Conservation (phyloP, 2,329 filamentous ascomycete genomes). For the Onygenales sp. region DNA sequence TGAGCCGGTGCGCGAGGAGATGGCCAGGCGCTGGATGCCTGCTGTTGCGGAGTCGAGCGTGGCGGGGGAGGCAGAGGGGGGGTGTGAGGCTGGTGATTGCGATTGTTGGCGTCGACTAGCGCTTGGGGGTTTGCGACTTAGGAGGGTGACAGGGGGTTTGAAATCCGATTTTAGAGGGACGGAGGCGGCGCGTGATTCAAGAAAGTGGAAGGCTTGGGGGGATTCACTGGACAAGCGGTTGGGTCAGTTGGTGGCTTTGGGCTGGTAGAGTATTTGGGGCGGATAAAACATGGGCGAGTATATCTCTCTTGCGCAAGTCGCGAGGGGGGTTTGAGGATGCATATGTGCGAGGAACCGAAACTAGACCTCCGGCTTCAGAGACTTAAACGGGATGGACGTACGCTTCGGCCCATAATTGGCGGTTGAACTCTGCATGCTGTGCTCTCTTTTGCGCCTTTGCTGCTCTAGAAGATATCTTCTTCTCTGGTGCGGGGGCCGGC, state of each 20-base stretch:
- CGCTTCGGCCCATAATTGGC: conserved; percentile 83
- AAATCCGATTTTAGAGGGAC: conserved; percentile 62
- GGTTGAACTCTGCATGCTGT: conserved; percentile 73
- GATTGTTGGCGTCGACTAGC: conserved; percentile 36
- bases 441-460: conserved; percentile 69
- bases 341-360: not conserved
- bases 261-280: not conserved
- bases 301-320: not conserved
- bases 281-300: not conserved
- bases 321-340: not conserved
- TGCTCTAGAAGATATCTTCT: conserved; percentile 44
- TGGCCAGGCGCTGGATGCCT: conserved; percentile 38
- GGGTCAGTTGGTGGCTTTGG: not conserved
- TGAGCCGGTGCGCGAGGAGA: conserved; percentile 15
- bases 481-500: conserved; percentile 16
- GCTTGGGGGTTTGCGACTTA: conserved; percentile 71
- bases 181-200: conserved; percentile 52
- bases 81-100: conserved; percentile 38
- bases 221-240: conserved; percentile 45
- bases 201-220: conserved; percentile 63
- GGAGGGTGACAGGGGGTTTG: conserved; percentile 73
- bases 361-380: not conserved
- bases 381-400: conserved; percentile 30
- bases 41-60: conserved; percentile 32
- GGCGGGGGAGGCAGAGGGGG: conserved; percentile 19